These are phyloP conservation scores for Alternaria burnsii DNA, from an alignment of 2,329 filamentous ascomycete genomes.

Conservation along the genomic window DNA sequence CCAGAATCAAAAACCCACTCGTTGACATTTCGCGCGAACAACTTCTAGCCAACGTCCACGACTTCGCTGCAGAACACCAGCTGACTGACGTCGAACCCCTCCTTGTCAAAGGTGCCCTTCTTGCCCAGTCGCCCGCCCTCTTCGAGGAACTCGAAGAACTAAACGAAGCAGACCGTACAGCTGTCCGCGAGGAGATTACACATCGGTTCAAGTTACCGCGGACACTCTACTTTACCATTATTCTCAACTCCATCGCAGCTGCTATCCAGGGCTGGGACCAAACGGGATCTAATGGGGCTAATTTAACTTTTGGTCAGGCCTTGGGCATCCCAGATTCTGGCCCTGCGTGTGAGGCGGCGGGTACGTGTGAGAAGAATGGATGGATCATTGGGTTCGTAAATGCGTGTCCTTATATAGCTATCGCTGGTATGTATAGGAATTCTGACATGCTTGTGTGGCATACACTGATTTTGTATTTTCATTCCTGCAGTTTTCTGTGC, in stretches of 20 bases:
- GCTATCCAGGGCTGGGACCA: constrained; percentile 74
- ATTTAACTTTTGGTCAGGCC: constrained; percentile 64
- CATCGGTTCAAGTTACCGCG: constrained; percentile 69
- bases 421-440: constrained; percentile 13
- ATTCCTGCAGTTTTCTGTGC: constrained; percentile 27
- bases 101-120: constrained; percentile 67
- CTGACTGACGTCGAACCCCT: constrained; percentile 66
- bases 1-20: constrained; percentile 65
- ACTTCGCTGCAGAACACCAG: constrained; percentile 67
- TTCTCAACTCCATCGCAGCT: constrained; percentile 73
- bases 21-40: constrained; percentile 62
- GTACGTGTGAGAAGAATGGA: constrained; percentile 42
- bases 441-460: no score
- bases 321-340: constrained; percentile 43
- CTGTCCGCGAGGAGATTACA: constrained; percentile 67
- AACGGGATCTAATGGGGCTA: constrained; percentile 61
- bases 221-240: constrained; percentile 71
- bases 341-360: constrained; percentile 27
- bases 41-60: constrained; percentile 66
- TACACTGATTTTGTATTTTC: neutral
- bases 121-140: constrained; percentile 72
- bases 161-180: constrained; percentile 66
- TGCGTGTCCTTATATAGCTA: constrained; percentile 42
- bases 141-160: constrained; percentile 71
- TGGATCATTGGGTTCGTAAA: constrained; percentile 49